phyloP scores from a whole-genome alignment of 2,329 filamentous ascomycete species.

The Talaromyces atroroseus region DNA sequence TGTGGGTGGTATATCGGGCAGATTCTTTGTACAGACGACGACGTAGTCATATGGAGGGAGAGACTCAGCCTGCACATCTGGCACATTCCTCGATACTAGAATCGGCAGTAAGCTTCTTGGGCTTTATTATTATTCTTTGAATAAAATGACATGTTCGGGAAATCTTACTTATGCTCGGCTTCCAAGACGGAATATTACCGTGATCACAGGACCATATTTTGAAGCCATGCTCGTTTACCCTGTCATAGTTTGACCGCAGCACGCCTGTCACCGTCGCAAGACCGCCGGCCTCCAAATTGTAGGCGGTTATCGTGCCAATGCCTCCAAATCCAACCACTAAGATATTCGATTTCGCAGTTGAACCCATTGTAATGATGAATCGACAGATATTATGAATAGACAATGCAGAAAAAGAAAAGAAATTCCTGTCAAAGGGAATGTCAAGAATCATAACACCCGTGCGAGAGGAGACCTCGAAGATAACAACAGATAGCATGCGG shows the following conservation, averaged over 20 bases:
- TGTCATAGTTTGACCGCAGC: slow-evolving; percentile 52
- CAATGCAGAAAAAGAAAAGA: no score
- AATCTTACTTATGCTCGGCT: slow-evolving; percentile 35
- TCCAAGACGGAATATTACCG: slow-evolving; percentile 40
- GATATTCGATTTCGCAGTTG: slow-evolving; percentile 29
- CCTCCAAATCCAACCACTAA: slow-evolving; percentile 54
- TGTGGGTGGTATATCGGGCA: slow-evolving; percentile 49
- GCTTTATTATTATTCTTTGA: not conserved
- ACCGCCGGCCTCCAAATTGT: slow-evolving; percentile 50
- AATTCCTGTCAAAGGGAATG: not conserved
- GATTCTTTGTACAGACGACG: slow-evolving; percentile 54
- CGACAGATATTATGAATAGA: not conserved
- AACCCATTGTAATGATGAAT: not conserved
- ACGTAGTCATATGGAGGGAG: slow-evolving; percentile 49
- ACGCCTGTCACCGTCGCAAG: slow-evolving; percentile 50
- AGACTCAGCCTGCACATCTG: slow-evolving; percentile 32
- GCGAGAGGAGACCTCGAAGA: not conserved
- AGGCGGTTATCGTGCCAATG: slow-evolving; percentile 54
- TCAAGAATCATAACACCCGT: not conserved
- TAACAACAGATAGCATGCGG: not conserved
- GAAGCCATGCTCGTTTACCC: slow-evolving; percentile 47
- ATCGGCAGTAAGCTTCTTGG: not conserved
- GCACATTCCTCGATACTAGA: slow-evolving; percentile 46
- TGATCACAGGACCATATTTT: slow-evolving; percentile 53
- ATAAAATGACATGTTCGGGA: not conserved